Conservation (phyloP, 2,329 filamentous ascomycete genomes). For the Basipetospora chlamydospora region DNA sequence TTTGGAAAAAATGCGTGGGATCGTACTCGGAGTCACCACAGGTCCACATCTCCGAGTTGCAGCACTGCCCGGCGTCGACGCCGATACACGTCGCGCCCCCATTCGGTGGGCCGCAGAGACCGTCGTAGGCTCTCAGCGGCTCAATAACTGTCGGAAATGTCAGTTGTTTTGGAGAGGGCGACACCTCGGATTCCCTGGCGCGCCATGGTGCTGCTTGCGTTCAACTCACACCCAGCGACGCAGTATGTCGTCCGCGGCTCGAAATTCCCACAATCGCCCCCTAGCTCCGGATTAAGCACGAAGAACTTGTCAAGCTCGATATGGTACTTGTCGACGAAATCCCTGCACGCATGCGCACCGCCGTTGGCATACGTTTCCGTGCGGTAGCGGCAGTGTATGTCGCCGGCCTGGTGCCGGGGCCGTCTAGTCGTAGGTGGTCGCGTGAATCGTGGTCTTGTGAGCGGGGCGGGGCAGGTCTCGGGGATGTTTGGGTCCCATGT, state of each 20-base stretch:
- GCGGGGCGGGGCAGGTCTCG: too few relatives aligned
- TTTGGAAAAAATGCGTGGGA: conserved; percentile 1
- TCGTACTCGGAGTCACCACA: conserved; percentile 16
- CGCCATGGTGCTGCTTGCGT: not conserved
- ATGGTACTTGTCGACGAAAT: conserved; percentile 10
- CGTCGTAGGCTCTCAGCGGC: conserved; percentile 13
- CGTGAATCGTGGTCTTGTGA: too few relatives aligned
- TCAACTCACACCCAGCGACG: conserved; percentile 15
- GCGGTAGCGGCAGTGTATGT: conserved; percentile 12
- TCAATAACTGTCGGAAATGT: conserved; percentile 13
- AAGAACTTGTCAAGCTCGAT: conserved; percentile 14
- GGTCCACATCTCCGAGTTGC: conserved; percentile 17
- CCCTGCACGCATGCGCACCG: conserved; percentile 15
- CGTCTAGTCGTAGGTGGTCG: not conserved
- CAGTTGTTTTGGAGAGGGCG: not conserved
- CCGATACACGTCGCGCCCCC: conserved; percentile 18
- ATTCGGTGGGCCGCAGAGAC: conserved; percentile 16
- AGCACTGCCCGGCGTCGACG: conserved; percentile 14
- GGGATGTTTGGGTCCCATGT: too few relatives aligned
- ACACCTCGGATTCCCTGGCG: not conserved
- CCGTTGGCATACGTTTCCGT: conserved; percentile 7
- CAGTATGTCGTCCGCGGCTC: conserved; percentile 16
- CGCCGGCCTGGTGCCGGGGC: conserved; percentile 7
- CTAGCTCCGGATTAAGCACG: conserved; percentile 14
- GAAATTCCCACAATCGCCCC: conserved; percentile 15